Evolutionary conservation across 2,329 filamentous ascomycete species (phyloP).

Genomic region (Sporothrix phasma): DNA sequence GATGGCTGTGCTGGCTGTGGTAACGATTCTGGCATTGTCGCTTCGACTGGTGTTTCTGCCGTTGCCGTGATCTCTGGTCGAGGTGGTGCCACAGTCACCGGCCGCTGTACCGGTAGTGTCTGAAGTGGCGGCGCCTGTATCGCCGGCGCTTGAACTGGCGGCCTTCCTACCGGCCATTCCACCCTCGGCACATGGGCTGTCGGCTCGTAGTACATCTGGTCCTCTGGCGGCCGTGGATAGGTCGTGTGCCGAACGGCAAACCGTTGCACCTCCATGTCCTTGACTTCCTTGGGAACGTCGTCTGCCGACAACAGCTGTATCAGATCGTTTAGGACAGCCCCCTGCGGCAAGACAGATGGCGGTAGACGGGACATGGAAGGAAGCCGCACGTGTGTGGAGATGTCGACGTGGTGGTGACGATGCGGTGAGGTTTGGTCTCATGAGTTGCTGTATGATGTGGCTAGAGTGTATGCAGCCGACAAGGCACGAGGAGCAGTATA

Average conservation of each 20-base stretch:
- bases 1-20: background rate
- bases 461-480: background rate
- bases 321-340: background rate
- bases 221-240: too few species aligned
- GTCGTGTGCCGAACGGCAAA: background rate
- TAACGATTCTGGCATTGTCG: background rate
- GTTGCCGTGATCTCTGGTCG: background rate
- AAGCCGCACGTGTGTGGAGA: background rate
- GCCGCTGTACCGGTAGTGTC: too few species aligned
- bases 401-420: background rate
- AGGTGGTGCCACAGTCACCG: too few species aligned
- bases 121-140: too few species aligned
- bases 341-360: background rate
- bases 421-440: background rate
- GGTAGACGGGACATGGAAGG: background rate
- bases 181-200: background rate
- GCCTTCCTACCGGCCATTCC: too few species aligned
- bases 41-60: background rate
- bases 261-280: background rate
- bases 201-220: too few species aligned
- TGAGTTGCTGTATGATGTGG: background rate
- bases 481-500: background rate
- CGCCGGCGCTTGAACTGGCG: too few species aligned
- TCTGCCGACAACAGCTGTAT: background rate
- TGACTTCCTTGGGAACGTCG: background rate